Base-by-base conservation (phyloP, 306 rosid genomes). In the Prunus mume region DNA sequence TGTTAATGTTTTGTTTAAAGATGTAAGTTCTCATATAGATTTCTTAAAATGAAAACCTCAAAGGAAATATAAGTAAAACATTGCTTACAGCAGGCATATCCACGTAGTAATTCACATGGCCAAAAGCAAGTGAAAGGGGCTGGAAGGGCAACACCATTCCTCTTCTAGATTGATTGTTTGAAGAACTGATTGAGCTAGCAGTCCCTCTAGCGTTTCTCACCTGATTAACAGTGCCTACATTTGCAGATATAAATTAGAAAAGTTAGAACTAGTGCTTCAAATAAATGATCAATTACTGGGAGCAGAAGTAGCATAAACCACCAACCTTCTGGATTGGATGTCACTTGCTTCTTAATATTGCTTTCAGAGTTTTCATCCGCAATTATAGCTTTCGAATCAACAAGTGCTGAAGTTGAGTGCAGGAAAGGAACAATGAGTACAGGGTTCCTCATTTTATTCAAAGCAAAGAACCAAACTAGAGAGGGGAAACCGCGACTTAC, bases 351-450 rank as follows among this genome's bases (percentile, higher is more conserved):
- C 72, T 80, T 60, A 58, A 51, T 76, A 30, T 64, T 22, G 52
- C 80, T 82, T 41, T 79, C 80, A 38, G 76, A 34, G 54, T 20
- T 25, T 2, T 89, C 93, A 9, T 86, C 85, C 9, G 47, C 73
- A 25, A 76, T 49, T 69, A 90, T 74, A 62, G 97, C 76, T 82
- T 88, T 91, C 30, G 88, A 87, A 76, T 80, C 87, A 30, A 85
- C 85, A 24, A 76, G 84, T 78, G 97, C 94, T 91, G 91, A 79
- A 73, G 75, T 76, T 68, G 27, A 50, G 69, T 61, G 19, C 69
- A 75, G 38, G 62, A 49, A 51, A 60, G 41, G 20, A 41, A 72
- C 15, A 55, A 28, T 54, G 28, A 71, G 65, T 70, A n/a, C 7
- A 52, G 32, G 20, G 18, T 34, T 54, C 32, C 49, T 68, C 54